Evolutionary conservation across 225 moss, liverwort and hornwort genomes (phyloP).

Genomic region (Rhytidiadelphus loreus): DNA sequence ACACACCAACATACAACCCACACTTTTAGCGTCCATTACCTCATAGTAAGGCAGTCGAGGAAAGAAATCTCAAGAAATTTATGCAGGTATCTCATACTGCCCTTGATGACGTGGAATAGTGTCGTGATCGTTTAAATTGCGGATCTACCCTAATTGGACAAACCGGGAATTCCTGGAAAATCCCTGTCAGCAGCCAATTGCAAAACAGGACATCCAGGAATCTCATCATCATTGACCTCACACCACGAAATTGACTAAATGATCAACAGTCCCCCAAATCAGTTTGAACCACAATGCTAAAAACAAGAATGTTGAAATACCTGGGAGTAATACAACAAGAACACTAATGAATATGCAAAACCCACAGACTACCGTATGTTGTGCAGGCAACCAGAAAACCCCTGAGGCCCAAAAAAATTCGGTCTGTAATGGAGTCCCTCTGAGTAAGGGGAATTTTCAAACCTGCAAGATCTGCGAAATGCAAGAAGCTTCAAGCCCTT

Average conservation of each 20-base stretch:
- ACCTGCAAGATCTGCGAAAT: conserved; percentile 83
- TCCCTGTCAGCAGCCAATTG: background rate
- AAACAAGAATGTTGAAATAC: background rate
- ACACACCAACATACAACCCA: background rate
- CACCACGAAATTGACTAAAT: background rate
- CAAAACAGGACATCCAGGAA: background rate
- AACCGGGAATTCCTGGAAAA: background rate
- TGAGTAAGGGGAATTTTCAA: background rate
- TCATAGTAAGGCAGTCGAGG: background rate
- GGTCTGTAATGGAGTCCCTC: background rate
- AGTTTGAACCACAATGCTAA: background rate
- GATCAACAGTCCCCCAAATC: background rate
- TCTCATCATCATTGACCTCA: background rate
- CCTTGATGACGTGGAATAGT: background rate
- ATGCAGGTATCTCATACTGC: background rate
- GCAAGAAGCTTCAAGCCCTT: conserved; percentile 60
- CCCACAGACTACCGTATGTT: background rate
- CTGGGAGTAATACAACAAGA: background rate
- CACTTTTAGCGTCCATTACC: background rate
- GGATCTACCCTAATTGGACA: background rate
- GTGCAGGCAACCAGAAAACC: background rate
- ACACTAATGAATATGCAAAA: background rate
- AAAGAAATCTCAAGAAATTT: background rate
- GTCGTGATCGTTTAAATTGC: background rate
- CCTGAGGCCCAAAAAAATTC: background rate